Conservation (phyloP, 2,329 filamentous ascomycete genomes). For the Pseudogymnoascus sp. region DNA sequence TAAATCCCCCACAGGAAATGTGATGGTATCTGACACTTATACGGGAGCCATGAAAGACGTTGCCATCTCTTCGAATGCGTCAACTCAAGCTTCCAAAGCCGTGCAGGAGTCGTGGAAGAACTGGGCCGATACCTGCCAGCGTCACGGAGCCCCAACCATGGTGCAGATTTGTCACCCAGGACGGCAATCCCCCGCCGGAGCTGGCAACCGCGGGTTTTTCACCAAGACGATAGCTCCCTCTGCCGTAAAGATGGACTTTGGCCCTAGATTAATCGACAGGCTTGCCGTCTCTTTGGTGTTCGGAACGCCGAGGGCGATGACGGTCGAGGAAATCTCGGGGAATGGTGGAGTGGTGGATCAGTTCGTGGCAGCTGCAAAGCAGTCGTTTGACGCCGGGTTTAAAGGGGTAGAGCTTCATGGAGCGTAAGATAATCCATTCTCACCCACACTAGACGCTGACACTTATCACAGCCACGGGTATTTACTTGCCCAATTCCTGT, state of each 20-base stretch:
- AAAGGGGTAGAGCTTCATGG: conserved; percentile 47
- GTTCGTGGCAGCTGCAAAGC: conserved; percentile 46
- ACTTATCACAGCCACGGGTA: conserved; percentile 53
- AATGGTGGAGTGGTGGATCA: conserved; percentile 39
- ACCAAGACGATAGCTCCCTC: conserved; percentile 38
- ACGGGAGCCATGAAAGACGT: neutral
- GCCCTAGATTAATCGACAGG: conserved; percentile 30
- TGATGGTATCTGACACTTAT: neutral
- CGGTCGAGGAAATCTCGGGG: conserved; percentile 39
- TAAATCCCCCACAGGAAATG: neutral
- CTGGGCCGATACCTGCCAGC: conserved; percentile 30
- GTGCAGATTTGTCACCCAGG: conserved; percentile 44
- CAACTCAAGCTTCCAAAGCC: conserved; percentile 14
- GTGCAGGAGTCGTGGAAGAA: conserved; percentile 32
- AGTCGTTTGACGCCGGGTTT: conserved; percentile 44
- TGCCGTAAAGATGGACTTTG: conserved; percentile 37
- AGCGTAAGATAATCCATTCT: conserved; percentile 31
- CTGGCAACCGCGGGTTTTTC: conserved; percentile 32
- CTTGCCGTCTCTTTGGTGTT: conserved; percentile 34
- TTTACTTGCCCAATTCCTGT: conserved; percentile 62
- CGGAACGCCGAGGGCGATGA: conserved; percentile 52
- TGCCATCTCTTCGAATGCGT: neutral
- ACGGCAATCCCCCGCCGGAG: conserved; percentile 35
- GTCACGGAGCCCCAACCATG: conserved; percentile 32
- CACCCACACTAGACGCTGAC: neutral